Base-by-base conservation (phyloP, 1,284 basidiomycete species). In the Sanghuangporus weigelae region DNA sequence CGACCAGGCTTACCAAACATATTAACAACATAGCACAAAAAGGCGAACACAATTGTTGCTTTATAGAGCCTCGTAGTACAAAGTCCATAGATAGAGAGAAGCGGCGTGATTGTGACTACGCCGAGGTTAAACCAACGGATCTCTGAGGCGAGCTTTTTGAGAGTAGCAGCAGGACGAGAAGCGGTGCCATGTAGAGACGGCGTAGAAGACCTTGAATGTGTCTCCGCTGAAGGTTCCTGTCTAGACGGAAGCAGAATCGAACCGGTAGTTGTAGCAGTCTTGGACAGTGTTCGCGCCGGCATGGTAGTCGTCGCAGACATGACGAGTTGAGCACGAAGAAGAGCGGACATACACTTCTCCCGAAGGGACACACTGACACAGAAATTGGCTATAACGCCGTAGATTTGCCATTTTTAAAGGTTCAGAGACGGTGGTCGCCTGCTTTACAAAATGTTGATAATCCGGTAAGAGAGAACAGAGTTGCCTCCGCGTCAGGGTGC, bases 21-120 rank as follows among this genome's bases (percentile, higher is more conserved):
- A 40, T 92, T 91, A 73, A 89, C 89, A 68, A 87, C 77, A 78
- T 93, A 94, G 77, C 90, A 92, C 50, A 81, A 69, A 19, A 80
- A 73, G 14, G 85, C 79, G 75, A 90, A 87, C 35, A 83, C 68
- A 35, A 77, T 71, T 0, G 92, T 94, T 70, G 80, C 76, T 55
- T 80, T 76, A 67, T 78, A 74, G 69, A 72, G 68, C 65, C 71
- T 78, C 70, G 77, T 76, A 23, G 78, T 80, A 59, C 79, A 73
- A n/a, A 89, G 69, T 7, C 90, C 92, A 75, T 87, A 90, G 61
- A 86, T 74, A 49, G 89, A 80, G 62, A 92, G 70, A 10, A 81
- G 74, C 2, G 92, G 91, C 0, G 90, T 89, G 67, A 88, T 66
- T 55, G 84, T 82, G 36, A 94, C 77, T 51, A 90, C 81, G 23